A percentile compares a stretch with the other conserved stretches of the same genome.
These are phyloP conservation scores for Exophiala lecanii-corni DNA, from an alignment of 2,329 filamentous ascomycete genomes.

Conservation along the genomic window DNA sequence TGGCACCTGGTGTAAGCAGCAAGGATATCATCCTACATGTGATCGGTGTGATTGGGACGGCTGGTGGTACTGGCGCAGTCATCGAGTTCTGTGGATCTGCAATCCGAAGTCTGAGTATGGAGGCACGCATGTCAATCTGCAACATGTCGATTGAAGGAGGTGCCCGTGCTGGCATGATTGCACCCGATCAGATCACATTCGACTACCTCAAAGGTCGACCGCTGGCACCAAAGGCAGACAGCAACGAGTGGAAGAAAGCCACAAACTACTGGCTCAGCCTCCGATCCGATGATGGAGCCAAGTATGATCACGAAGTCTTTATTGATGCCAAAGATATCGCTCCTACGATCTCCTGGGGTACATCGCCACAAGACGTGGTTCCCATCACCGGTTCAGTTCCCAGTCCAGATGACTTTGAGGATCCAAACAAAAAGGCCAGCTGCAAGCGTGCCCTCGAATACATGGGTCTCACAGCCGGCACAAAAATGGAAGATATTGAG, in stretches of 20 bases:
- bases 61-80: slow-evolving; percentile 87
- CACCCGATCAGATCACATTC: slow-evolving; percentile 88
- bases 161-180: slow-evolving; percentile 93
- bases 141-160: slow-evolving; percentile 99
- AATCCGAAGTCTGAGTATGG: slow-evolving; percentile 85
- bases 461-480: slow-evolving; percentile 87
- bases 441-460: slow-evolving; percentile 84
- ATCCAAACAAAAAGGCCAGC: slow-evolving; percentile 72
- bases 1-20: slow-evolving; percentile 85
- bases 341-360: slow-evolving; percentile 95
- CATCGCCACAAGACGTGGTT: slow-evolving; percentile 92
- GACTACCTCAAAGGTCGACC: slow-evolving; percentile 91
- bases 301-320: slow-evolving; percentile 83
- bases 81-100: slow-evolving; percentile 97
- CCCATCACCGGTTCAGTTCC: slow-evolving; percentile 89
- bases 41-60: slow-evolving; percentile 91
- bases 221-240: slow-evolving; percentile 77
- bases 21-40: slow-evolving; percentile 93
- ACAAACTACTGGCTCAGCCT: slow-evolving; percentile 82
- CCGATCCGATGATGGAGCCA: slow-evolving; percentile 79
- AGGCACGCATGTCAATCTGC: slow-evolving; percentile 98
- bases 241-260: slow-evolving; percentile 84
- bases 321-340: slow-evolving; percentile 90
- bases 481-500: slow-evolving; percentile 82
- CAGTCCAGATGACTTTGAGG: slow-evolving; percentile 78